Evolutionary conservation across 106 monocot species (phyloP).

Genomic region (Acorus gramineus): DNA sequence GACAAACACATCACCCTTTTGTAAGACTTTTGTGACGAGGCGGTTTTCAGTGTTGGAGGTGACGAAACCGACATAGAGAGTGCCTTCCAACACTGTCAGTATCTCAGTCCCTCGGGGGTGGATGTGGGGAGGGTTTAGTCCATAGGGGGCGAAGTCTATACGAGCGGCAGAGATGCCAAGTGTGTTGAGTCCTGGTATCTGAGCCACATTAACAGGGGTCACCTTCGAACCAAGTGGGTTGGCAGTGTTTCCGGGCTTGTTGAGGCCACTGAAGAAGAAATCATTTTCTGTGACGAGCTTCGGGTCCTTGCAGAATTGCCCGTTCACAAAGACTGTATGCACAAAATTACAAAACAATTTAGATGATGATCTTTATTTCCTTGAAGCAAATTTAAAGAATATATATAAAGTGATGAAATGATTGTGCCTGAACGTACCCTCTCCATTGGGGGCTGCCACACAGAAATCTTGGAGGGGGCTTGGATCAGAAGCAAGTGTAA

Average conservation of each 20-base stretch:
- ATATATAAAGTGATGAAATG: too few relatives aligned
- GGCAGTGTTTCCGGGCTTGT: conserved; percentile 12
- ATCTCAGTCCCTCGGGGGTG: conserved; percentile 17
- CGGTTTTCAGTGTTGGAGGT: conserved; percentile 9
- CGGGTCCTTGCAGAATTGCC: conserved; percentile 24
- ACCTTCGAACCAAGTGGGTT: conserved; percentile 12
- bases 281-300: conserved; percentile 9
- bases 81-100: conserved; percentile 9
- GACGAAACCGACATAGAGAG: conserved; percentile 15
- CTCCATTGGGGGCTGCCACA: too few relatives aligned
- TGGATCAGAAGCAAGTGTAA: too few relatives aligned
- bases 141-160: conserved; percentile 11
- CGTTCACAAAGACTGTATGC: conserved; percentile 27
- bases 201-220: neutral
- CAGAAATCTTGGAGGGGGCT: too few relatives aligned
- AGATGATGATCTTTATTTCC: too few relatives aligned
- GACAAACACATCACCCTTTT: conserved; percentile 15
- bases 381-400: too few relatives aligned
- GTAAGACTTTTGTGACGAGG: conserved; percentile 10
- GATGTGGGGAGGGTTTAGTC: conserved; percentile 9
- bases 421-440: too few relatives aligned
- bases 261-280: conserved; percentile 27
- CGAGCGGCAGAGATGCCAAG: conserved; percentile 13
- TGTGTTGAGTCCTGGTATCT: conserved; percentile 18
- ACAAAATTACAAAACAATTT: neutral